A percentile compares a stretch with the other conserved stretches of the same genome.
phyloP scores from a whole-genome alignment of 164 flowering plant genomes.

The Berberis vulgaris region DNA sequence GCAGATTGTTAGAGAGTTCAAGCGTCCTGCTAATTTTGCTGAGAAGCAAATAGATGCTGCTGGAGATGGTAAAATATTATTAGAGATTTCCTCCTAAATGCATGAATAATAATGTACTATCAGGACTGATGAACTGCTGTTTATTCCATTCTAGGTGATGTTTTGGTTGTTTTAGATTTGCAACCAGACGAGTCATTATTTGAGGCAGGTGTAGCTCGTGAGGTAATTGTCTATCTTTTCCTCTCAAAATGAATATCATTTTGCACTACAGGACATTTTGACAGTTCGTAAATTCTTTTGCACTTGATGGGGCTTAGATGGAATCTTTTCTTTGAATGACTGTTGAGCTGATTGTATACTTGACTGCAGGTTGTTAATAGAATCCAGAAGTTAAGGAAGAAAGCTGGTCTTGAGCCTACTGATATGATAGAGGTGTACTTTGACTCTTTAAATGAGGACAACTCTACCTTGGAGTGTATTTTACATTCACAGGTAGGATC shows the following conservation, averaged over 20 bases:
- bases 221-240: conserved; percentile 35
- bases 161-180: conserved; percentile 77
- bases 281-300: background rate
- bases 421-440: conserved; percentile 79
- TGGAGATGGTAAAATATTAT: conserved; percentile 70
- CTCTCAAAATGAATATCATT: background rate
- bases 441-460: conserved; percentile 49
- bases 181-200: conserved; percentile 67
- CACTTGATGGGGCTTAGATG: conserved; percentile 15
- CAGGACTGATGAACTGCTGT: conserved; percentile 3
- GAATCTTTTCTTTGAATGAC: conserved; percentile 5
- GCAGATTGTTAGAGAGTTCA: background rate
- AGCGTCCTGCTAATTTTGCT: conserved; percentile 10
- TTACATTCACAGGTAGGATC: conserved; percentile 48
- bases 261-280: background rate
- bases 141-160: conserved; percentile 56
- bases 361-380: conserved; percentile 68
- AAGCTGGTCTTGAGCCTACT: conserved; percentile 83
- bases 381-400: conserved; percentile 84
- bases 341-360: background rate
- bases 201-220: conserved; percentile 90
- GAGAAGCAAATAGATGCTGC: conserved; percentile 78
- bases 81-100: background rate
- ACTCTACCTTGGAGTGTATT: conserved; percentile 32
- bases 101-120: background rate